Percentiles rank a stretch among this genome's conserved stretches.
These are phyloP conservation scores for Digitaria exilis DNA, from an alignment of 202 grass and related monocot species.

Conservation along the genomic window DNA sequence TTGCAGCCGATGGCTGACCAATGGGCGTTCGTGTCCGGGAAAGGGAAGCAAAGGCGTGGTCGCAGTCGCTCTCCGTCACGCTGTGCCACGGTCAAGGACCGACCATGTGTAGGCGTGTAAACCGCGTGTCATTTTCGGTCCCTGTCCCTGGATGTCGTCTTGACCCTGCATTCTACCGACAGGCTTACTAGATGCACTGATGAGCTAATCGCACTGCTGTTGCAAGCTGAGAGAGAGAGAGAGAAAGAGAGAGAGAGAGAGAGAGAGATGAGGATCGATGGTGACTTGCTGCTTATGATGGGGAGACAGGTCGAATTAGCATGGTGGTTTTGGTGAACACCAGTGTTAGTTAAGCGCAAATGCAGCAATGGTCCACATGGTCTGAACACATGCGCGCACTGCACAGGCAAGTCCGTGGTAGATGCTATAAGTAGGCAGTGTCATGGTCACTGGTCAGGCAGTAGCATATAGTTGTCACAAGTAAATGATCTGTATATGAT, in stretches of 20 bases:
- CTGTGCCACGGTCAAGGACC: neutral
- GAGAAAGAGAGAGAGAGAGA: too few relatives aligned
- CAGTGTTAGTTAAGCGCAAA: too few relatives aligned
- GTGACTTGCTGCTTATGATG: neutral
- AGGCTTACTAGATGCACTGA: neutral
- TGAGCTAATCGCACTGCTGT: neutral
- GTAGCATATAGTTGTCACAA: neutral
- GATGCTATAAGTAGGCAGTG: neutral
- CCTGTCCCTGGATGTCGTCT: neutral
- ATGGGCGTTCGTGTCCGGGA: neutral
- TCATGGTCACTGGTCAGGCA: neutral
- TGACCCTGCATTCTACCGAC: neutral
- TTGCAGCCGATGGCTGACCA: neutral
- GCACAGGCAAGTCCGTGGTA: neutral
- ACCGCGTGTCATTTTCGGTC: neutral
- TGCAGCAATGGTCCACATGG: neutral
- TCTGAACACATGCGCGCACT: neutral
- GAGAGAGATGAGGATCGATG: too few relatives aligned
- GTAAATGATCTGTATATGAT: neutral
- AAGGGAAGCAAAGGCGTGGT: neutral
- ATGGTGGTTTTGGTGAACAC: too few relatives aligned
- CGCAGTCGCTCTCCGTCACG: neutral
- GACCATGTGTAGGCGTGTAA: neutral
- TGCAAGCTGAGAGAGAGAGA: too few relatives aligned
- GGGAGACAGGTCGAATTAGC: neutral